A percentile compares a stretch with the other conserved stretches of the same genome.
Conservation (phyloP, 2,329 filamentous ascomycete genomes). For the Didymella pomorum region DNA sequence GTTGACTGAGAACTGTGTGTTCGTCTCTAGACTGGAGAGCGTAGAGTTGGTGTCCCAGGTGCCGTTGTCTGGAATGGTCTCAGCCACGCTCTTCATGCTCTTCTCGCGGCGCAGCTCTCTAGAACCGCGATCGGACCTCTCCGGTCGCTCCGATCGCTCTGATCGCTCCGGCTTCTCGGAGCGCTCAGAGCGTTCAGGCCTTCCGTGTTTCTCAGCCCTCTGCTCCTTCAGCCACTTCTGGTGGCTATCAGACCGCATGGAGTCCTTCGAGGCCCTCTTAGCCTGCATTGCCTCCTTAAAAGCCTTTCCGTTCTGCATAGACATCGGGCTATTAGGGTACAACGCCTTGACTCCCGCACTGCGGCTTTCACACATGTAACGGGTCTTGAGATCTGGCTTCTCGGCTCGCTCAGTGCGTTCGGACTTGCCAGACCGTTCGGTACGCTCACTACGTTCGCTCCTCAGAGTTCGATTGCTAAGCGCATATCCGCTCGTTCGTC, state of each 20-base stretch:
- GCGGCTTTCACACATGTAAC: conserved; percentile 47
- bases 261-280: conserved; percentile 27
- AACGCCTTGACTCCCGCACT: conserved; percentile 51
- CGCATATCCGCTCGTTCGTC: conserved; percentile 44
- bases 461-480: conserved; percentile 35
- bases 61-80: conserved; percentile 33
- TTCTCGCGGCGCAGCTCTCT: conserved; percentile 29
- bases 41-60: conserved; percentile 40
- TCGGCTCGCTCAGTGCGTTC: conserved; percentile 29
- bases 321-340: conserved; percentile 45
- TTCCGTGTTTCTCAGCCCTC: conserved; percentile 21
- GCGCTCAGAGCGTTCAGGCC: conserved; percentile 21
- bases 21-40: conserved; percentile 28
- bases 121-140: conserved; percentile 18
- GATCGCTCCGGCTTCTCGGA: conserved; percentile 31
- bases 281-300: conserved; percentile 27
- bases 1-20: conserved; percentile 27
- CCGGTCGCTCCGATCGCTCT: conserved; percentile 24
- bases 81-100: conserved; percentile 21
- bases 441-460: conserved; percentile 32
- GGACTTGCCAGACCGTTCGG: conserved; percentile 31
- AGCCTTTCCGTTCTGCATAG: conserved; percentile 29
- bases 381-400: conserved; percentile 35
- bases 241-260: conserved; percentile 18
- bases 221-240: conserved; percentile 21